Conservation (phyloP, 2,329 filamentous ascomycete species). For the Mariannaea sp. region DNA sequence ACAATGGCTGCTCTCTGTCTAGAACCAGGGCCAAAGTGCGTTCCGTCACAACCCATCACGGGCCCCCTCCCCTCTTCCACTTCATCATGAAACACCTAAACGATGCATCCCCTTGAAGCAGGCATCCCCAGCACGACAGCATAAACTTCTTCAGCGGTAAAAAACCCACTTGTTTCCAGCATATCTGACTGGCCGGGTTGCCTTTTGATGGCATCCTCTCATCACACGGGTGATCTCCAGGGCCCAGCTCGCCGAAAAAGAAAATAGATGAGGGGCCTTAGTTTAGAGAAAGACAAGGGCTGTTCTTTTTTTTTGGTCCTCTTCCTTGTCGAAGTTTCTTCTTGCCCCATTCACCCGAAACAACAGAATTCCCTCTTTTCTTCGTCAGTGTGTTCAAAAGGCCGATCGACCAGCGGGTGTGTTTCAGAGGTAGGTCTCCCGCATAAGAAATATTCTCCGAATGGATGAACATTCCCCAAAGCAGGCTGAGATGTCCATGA, state of each 20-base stretch:
- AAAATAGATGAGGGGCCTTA: neutral
- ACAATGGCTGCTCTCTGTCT: constrained; percentile 20
- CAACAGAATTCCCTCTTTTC: neutral
- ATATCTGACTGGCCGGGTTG: constrained; percentile 23
- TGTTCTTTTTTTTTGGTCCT: too few relatives aligned
- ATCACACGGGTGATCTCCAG: constrained; percentile 16
- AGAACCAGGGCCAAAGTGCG: constrained; percentile 18
- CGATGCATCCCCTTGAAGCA: constrained; percentile 25
- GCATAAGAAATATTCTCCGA: constrained; percentile 21
- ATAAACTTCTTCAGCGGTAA: constrained; percentile 27
- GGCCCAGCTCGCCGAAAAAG: constrained; percentile 13
- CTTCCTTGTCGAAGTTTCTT: neutral
- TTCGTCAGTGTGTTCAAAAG: neutral
- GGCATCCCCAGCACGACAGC: constrained; percentile 27
- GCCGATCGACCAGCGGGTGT: constrained; percentile 19
- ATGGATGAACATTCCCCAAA: constrained; percentile 5
- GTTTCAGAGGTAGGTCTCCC: constrained; percentile 25
- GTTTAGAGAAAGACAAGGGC: neutral
- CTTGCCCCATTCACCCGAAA: neutral
- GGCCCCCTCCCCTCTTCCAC: too few relatives aligned
- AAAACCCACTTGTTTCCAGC: constrained; percentile 24
- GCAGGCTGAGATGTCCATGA: neutral
- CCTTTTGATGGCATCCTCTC: constrained; percentile 12
- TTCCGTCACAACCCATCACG: constrained; percentile 8
- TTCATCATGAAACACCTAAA: constrained; percentile 32